Evolutionary conservation across 108 stramenopile species (phyloP).

Genomic region (Skeletonema potamos): DNA sequence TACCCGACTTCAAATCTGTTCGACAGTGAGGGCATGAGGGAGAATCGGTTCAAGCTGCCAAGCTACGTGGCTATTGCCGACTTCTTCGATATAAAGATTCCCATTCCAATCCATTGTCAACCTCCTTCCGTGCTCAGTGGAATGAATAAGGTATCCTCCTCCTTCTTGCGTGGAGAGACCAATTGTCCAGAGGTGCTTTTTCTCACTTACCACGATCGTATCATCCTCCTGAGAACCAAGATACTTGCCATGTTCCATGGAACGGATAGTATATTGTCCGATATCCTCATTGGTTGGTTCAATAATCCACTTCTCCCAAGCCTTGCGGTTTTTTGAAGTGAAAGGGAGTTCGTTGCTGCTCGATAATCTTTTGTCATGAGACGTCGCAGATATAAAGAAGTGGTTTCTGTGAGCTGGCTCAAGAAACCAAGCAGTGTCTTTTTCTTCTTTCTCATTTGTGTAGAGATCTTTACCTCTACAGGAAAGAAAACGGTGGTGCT

Average conservation of each 20-base stretch:
- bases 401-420: conserved; percentile 21
- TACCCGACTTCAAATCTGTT: conserved; percentile 6
- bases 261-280: conserved; percentile 14
- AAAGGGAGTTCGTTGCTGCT: conserved; percentile 10
- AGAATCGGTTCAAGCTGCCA: conserved; percentile 27
- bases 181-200: conserved; percentile 16
- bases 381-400: conserved; percentile 15
- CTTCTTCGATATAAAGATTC: not conserved
- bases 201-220: conserved; percentile 10
- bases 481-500: conserved; percentile 13
- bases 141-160: conserved; percentile 2
- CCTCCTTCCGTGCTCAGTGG: not conserved
- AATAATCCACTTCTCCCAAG: conserved; percentile 31
- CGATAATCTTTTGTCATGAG: conserved; percentile 19
- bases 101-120: conserved; percentile 6
- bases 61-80: not conserved
- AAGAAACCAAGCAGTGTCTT: conserved; percentile 19
- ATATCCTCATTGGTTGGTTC: not conserved
- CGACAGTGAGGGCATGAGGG: conserved; percentile 10
- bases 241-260: conserved; percentile 24
- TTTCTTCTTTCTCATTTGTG: conserved; percentile 9
- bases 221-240: conserved; percentile 1
- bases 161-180: conserved; percentile 2
- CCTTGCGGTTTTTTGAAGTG: conserved; percentile 8
- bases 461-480: conserved; percentile 26